phyloP scores from a whole-genome alignment of 1,139 yeast genomes.

The Scheffersomyces segobiensis region DNA sequence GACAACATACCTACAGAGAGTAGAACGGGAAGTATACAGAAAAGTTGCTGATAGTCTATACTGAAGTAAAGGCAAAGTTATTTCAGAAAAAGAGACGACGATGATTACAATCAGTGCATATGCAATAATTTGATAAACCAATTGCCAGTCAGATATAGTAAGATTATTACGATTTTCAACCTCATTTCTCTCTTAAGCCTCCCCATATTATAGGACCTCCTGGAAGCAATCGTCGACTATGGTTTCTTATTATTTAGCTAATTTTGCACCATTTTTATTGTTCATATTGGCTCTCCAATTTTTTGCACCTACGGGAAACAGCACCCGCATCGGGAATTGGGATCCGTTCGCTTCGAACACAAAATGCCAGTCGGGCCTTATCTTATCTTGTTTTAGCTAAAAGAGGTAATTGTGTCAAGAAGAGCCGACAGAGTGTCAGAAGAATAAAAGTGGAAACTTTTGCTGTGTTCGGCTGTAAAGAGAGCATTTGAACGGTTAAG shows the following conservation, averaged over 20 bases:
- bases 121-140: too few relatives aligned
- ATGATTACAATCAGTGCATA: too few relatives aligned
- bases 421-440: not conserved
- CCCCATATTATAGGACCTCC: too few relatives aligned
- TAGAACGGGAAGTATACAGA: too few relatives aligned
- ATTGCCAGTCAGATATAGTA: too few relatives aligned
- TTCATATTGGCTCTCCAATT: not conserved
- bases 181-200: too few relatives aligned
- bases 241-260: too few relatives aligned
- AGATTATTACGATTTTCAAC: too few relatives aligned
- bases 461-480: not conserved
- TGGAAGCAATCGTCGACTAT: not conserved
- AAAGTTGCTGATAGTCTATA: too few relatives aligned
- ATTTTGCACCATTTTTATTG: not conserved
- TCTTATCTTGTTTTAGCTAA: conserved; percentile 7
- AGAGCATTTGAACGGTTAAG: not conserved
- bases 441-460: not conserved
- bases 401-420: not conserved
- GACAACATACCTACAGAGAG: not conserved
- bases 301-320: not conserved
- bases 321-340: conserved; percentile 1
- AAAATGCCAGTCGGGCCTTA: not conserved
- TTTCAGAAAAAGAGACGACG: too few relatives aligned
- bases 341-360: conserved; percentile 2
- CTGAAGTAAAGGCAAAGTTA: not conserved